phyloP scores from a whole-genome alignment of 208 protist genomes.

The Trichomonas gallinae region DNA sequence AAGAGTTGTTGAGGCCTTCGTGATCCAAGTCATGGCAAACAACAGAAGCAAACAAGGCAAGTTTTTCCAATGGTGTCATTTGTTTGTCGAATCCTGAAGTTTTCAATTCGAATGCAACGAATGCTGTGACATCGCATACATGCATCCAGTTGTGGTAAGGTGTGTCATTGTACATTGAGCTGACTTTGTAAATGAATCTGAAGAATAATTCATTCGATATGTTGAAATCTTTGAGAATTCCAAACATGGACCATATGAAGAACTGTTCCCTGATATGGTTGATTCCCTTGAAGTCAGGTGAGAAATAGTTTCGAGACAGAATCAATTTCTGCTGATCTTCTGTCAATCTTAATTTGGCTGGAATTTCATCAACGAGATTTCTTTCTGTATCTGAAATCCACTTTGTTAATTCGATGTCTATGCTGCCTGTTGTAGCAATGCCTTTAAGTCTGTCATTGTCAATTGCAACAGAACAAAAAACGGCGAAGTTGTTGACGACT shows the following conservation, averaged over 20 bases:
- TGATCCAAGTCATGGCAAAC: conserved; percentile 85
- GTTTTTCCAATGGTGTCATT: conserved; percentile 54
- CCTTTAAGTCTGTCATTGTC: background rate
- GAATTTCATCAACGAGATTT: background rate
- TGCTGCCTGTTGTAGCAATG: background rate
- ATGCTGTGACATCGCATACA: conserved; percentile 52
- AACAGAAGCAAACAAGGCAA: conserved; percentile 63
- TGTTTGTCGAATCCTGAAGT: conserved; percentile 46
- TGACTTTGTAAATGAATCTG: conserved; percentile 20
- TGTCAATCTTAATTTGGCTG: background rate
- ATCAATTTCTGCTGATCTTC: background rate
- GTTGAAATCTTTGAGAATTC: conserved; percentile 20
- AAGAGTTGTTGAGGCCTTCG: conserved; percentile 82
- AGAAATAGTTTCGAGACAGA: background rate
- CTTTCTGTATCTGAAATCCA: background rate
- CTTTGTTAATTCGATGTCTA: background rate
- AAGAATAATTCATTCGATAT: background rate
- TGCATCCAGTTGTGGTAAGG: conserved; percentile 57
- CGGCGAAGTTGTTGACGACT: background rate
- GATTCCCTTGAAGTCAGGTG: background rate
- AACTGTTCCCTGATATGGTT: background rate
- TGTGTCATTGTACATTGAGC: conserved; percentile 29
- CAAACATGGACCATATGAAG: background rate
- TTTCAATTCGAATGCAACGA: conserved; percentile 36
- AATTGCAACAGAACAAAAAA: background rate